Evolutionary conservation across 2,329 filamentous ascomycete species (phyloP).

Genomic region (Scedosporium minutisporum): DNA sequence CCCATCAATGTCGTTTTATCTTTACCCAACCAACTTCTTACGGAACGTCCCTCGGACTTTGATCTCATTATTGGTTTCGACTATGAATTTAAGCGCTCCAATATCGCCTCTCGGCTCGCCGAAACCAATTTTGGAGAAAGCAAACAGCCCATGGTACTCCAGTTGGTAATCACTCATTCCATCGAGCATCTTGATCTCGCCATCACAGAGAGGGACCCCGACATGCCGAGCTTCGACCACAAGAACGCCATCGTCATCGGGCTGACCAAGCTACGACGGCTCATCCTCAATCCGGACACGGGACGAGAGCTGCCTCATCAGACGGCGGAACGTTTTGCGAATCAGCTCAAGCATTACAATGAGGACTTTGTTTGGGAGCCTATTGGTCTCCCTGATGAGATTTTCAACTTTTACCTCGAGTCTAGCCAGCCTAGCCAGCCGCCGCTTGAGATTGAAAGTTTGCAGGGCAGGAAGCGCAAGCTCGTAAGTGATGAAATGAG

Average conservation of each 20-base stretch:
- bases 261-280: slow-evolving; percentile 24
- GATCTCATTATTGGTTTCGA: slow-evolving; percentile 48
- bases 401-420: slow-evolving; percentile 37
- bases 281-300: slow-evolving; percentile 30
- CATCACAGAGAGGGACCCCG: slow-evolving; percentile 15
- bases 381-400: slow-evolving; percentile 33
- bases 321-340: slow-evolving; percentile 36
- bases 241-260: slow-evolving; percentile 34
- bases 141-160: slow-evolving; percentile 34
- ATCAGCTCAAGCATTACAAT: slow-evolving; percentile 30
- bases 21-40: slow-evolving; percentile 26
- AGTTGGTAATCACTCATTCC: slow-evolving; percentile 39
- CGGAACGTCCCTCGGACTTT: slow-evolving; percentile 27
- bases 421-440: slow-evolving; percentile 22
- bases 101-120: slow-evolving; percentile 14
- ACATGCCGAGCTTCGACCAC: slow-evolving; percentile 27
- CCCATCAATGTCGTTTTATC: slow-evolving; percentile 32
- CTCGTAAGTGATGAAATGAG: slow-evolving; percentile 25
- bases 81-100: slow-evolving; percentile 33
- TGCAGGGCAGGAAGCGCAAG: slow-evolving; percentile 35
- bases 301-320: slow-evolving; percentile 33
- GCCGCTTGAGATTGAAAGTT: slow-evolving; percentile 10
- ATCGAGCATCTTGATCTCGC: slow-evolving; percentile 45
- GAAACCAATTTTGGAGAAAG: slow-evolving; percentile 6
- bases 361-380: slow-evolving; percentile 36